Percentiles rank a stretch among this genome's conserved stretches.
These are phyloP conservation scores for Penicillium sp. DNA, from an alignment of 2,329 filamentous ascomycete genomes.

Conservation along the genomic window DNA sequence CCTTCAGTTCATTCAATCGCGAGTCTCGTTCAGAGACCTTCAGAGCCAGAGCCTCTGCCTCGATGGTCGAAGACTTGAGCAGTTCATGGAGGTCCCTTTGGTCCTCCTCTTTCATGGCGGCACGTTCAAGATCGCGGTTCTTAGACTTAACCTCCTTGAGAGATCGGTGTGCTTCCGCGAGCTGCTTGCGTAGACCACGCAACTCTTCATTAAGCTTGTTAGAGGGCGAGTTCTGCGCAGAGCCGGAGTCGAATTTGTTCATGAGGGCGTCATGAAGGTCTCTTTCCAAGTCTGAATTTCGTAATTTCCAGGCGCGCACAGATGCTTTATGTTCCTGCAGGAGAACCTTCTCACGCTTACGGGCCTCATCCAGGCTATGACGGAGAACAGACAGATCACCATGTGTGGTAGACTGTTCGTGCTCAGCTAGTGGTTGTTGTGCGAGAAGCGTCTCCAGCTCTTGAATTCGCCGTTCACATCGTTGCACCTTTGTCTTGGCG, in stretches of 20 bases:
- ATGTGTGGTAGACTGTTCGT: slow-evolving; percentile 32
- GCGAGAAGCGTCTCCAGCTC: slow-evolving; percentile 55
- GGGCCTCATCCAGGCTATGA: slow-evolving; percentile 62
- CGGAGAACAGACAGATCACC: slow-evolving; percentile 61
- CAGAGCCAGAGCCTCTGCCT: slow-evolving; percentile 67
- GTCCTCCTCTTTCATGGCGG: slow-evolving; percentile 47
- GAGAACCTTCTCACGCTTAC: slow-evolving; percentile 66
- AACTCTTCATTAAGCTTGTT: slow-evolving; percentile 53
- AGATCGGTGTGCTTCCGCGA: slow-evolving; percentile 61
- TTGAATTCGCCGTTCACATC: slow-evolving; percentile 59
- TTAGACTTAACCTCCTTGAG: slow-evolving; percentile 57
- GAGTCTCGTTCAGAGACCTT: slow-evolving; percentile 70
- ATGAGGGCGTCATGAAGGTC: slow-evolving; percentile 63
- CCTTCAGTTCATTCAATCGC: slow-evolving; percentile 56
- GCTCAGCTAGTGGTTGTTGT: slow-evolving; percentile 50
- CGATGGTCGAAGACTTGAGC: slow-evolving; percentile 48
- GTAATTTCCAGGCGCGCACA: slow-evolving; percentile 63
- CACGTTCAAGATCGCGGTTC: slow-evolving; percentile 52
- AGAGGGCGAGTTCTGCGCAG: slow-evolving; percentile 54
- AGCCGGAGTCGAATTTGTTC: slow-evolving; percentile 53
- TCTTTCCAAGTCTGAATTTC: slow-evolving; percentile 66
- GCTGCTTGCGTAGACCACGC: slow-evolving; percentile 59
- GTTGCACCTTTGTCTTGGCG: slow-evolving; percentile 63
- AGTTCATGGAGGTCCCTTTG: slow-evolving; percentile 48
- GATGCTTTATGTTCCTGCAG: slow-evolving; percentile 63